These are phyloP conservation scores for Suillus clintonianus DNA, from an alignment of 768 basidiomycete genomes.

Conservation along the genomic window DNA sequence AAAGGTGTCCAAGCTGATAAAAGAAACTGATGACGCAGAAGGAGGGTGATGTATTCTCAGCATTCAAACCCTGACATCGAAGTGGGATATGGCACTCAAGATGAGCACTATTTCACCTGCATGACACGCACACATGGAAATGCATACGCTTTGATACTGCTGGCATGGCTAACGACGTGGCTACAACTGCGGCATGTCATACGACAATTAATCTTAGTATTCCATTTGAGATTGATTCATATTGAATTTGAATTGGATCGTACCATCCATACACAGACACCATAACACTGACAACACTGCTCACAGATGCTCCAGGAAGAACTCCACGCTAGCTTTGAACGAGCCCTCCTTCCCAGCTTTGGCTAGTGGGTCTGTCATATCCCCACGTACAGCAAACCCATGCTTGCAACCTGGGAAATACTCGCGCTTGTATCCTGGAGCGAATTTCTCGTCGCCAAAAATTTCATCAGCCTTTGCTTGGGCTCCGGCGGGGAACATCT, in stretches of 20 bases:
- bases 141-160: background rate
- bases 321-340: constrained; percentile 59
- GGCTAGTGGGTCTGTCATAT: constrained; percentile 46
- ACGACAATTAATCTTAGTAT: background rate
- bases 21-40: background rate
- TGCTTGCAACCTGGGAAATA: constrained; percentile 52
- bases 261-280: background rate
- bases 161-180: background rate
- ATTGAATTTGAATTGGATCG: background rate
- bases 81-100: background rate
- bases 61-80: background rate
- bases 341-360: constrained; percentile 68
- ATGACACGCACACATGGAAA: background rate
- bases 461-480: constrained; percentile 39
- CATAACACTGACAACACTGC: background rate
- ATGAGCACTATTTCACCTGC: background rate
- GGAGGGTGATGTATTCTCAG: background rate
- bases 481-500: constrained; percentile 32
- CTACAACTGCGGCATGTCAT: background rate
- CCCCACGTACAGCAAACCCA: constrained; percentile 55
- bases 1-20: background rate
- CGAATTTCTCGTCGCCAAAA: constrained; percentile 39
- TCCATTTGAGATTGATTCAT: background rate
- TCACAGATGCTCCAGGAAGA: constrained; percentile 43
- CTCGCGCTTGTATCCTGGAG: constrained; percentile 47